phyloP scores from a whole-genome alignment of 2,329 filamentous ascomycete species.

The Talaromyces sp. region DNA sequence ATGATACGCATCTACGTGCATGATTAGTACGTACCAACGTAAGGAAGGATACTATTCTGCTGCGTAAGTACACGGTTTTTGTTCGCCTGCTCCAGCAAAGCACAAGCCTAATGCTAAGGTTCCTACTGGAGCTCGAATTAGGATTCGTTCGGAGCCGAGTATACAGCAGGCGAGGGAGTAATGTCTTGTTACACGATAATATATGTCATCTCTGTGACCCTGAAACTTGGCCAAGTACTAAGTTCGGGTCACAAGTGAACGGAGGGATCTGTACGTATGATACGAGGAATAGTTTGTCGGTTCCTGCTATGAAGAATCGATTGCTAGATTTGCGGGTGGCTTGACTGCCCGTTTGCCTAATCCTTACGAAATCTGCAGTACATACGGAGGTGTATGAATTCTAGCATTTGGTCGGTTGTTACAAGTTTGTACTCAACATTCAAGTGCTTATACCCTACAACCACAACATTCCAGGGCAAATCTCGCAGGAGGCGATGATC shows the following conservation, averaged over 20 bases:
- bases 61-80: background rate
- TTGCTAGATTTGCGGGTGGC: background rate
- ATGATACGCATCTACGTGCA: too few species aligned
- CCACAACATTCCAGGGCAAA: background rate
- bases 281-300: background rate
- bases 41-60: background rate
- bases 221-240: background rate
- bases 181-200: background rate
- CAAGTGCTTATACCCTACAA: background rate
- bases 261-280: background rate
- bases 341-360: background rate
- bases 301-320: background rate
- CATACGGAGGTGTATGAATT: background rate
- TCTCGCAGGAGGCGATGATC: too few species aligned
- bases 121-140: background rate
- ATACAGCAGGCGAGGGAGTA: background rate
- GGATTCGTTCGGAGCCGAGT: background rate
- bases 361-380: background rate
- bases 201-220: background rate
- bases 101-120: too few species aligned
- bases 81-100: too few species aligned
- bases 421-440: background rate
- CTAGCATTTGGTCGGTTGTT: background rate
- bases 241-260: background rate
- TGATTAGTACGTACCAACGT: too few species aligned